Conservation (phyloP, 345 rosid genomes). For the Draba incana region DNA sequence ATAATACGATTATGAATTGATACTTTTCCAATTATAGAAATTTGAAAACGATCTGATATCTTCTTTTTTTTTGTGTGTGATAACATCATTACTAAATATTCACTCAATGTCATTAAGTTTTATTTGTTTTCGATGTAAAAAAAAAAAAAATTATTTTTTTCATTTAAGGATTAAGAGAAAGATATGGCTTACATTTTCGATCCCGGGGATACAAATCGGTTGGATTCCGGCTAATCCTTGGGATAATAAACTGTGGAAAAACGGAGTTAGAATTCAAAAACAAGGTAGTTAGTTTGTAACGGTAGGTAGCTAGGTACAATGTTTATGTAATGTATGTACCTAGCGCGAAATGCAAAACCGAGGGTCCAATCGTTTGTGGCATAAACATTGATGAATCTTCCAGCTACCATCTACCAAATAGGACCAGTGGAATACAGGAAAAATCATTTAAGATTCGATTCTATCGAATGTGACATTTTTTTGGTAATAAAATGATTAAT, state of each 20-base stretch:
- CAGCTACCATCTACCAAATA: constrained; percentile 83
- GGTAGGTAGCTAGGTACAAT: background rate
- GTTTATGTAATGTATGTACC: constrained; percentile 47
- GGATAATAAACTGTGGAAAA: constrained; percentile 62
- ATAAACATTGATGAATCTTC: constrained; percentile 90
- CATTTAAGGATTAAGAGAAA: constrained; percentile 11
- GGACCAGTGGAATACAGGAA: background rate
- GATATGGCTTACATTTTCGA: constrained; percentile 73
- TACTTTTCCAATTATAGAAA: background rate
- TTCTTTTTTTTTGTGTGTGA: background rate
- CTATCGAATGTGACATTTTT: constrained; percentile 1
- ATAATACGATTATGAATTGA: background rate
- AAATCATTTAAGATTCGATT: background rate
- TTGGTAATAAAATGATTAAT: background rate
- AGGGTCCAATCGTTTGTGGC: constrained; percentile 94
- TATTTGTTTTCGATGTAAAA: too few species aligned
- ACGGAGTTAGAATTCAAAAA: background rate
- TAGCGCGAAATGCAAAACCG: constrained; percentile 95
- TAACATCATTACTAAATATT: background rate
- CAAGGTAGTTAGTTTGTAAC: constrained; percentile 2
- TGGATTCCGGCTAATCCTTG: constrained; percentile 98
- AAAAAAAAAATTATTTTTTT: too few species aligned
- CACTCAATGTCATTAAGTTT: constrained; percentile 20
- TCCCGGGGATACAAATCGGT: constrained; percentile 68
- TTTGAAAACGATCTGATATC: constrained; percentile 29